Percentiles rank a stretch among this genome's conserved stretches.
phyloP scores from a whole-genome alignment of 2,329 filamentous ascomycete genomes.

The Cordyceps cicadae region DNA sequence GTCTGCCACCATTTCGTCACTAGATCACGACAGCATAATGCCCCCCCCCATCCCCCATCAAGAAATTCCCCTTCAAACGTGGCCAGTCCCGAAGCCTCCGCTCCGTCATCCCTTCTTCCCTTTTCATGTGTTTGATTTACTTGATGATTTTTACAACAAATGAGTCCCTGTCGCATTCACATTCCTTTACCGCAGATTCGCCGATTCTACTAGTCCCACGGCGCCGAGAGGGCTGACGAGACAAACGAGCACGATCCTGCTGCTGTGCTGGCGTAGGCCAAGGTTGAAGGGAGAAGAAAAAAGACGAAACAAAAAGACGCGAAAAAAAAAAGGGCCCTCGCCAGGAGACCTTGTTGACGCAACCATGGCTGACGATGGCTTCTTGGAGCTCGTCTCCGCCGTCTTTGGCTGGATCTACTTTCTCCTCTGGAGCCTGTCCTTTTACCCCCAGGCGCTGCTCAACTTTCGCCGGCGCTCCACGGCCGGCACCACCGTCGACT shows the following conservation, averaged over 20 bases:
- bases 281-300: too few species aligned
- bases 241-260: too few species aligned
- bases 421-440: conserved; percentile 74
- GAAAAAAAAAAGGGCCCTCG: too few species aligned
- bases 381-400: conserved; percentile 44
- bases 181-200: too few species aligned
- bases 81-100: not conserved
- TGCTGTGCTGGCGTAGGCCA: too few species aligned
- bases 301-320: too few species aligned
- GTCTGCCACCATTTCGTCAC: conserved; percentile 5
- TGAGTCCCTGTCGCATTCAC: too few species aligned
- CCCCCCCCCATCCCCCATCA: not conserved
- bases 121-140: not conserved
- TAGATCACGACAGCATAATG: not conserved
- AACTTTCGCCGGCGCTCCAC: conserved; percentile 74
- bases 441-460: conserved; percentile 82
- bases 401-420: conserved; percentile 71
- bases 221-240: not conserved
- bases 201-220: not conserved
- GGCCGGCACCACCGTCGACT: conserved; percentile 78
- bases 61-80: not conserved
- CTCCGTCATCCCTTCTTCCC: not conserved
- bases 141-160: not conserved
- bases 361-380: conserved; percentile 16
- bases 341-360: not conserved